phyloP scores from a whole-genome alignment of 2,329 filamentous ascomycete genomes.

The Parasarocladium wereldwijsianum region DNA sequence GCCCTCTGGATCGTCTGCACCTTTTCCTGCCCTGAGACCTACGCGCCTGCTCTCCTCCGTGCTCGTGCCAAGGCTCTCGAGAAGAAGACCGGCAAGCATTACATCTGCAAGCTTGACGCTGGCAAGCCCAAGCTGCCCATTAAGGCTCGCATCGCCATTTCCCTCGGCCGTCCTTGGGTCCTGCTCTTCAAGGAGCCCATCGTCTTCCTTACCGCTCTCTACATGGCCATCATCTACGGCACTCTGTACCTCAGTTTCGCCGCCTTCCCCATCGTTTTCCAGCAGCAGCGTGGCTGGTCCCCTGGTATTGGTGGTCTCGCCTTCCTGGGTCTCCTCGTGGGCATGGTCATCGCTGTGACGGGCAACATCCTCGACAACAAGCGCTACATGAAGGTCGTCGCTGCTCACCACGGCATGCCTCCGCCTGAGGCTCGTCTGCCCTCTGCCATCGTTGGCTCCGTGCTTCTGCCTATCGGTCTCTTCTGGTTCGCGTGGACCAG shows the following conservation, averaged over 20 bases:
- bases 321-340: slow-evolving; percentile 49
- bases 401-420: slow-evolving; percentile 36
- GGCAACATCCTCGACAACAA: slow-evolving; percentile 39
- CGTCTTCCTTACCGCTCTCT: slow-evolving; percentile 46
- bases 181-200: slow-evolving; percentile 54
- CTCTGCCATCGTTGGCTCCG: slow-evolving; percentile 41
- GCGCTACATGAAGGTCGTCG: slow-evolving; percentile 31
- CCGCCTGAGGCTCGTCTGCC: slow-evolving; percentile 50
- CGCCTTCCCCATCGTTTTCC: slow-evolving; percentile 47
- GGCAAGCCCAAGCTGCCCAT: slow-evolving; percentile 26
- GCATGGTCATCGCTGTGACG: slow-evolving; percentile 41
- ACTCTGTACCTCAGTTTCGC: slow-evolving; percentile 40
- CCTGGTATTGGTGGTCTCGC: slow-evolving; percentile 44
- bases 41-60: slow-evolving; percentile 41
- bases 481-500: slow-evolving; percentile 57
- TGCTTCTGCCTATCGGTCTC: slow-evolving; percentile 42
- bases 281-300: slow-evolving; percentile 39
- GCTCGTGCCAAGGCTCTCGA: slow-evolving; percentile 34
- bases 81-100: slow-evolving; percentile 37
- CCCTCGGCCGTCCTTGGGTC: slow-evolving; percentile 48
- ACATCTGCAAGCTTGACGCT: slow-evolving; percentile 33
- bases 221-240: slow-evolving; percentile 45
- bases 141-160: slow-evolving; percentile 35
- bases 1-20: slow-evolving; percentile 38
- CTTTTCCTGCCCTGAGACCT: slow-evolving; percentile 43